A percentile compares a stretch with the other conserved stretches of the same genome.
Evolutionary conservation across 2,329 filamentous ascomycete species (phyloP).

Genomic region (Aspergillus chevalieri): DNA sequence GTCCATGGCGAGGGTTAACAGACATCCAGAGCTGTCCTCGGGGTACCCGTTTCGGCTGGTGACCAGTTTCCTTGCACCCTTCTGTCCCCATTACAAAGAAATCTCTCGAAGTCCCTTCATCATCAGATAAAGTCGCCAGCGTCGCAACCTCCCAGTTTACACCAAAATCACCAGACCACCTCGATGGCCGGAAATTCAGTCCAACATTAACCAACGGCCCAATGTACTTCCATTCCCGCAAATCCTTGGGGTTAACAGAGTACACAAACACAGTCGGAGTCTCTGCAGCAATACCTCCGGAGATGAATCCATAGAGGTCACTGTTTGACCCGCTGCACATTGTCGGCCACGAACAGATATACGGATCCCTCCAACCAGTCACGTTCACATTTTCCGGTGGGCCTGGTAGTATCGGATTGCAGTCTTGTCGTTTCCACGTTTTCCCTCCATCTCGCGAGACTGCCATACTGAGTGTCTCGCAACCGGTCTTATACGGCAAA

Average conservation of each 20-base stretch:
- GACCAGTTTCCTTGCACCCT: constrained; percentile 26
- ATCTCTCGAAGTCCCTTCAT: constrained; percentile 24
- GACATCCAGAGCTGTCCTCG: constrained; percentile 43
- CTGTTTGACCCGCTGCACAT: constrained; percentile 11
- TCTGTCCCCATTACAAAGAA: constrained; percentile 46
- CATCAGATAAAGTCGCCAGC: constrained; percentile 38
- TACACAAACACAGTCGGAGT: constrained; percentile 47
- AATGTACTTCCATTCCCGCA: constrained; percentile 42
- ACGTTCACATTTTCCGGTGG: constrained; percentile 29
- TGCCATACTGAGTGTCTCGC: constrained; percentile 35
- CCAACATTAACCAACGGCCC: constrained; percentile 40
- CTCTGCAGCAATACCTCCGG: constrained; percentile 39
- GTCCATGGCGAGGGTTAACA: constrained; percentile 20
- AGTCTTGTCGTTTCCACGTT: constrained; percentile 29
- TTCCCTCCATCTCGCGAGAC: constrained; percentile 33
- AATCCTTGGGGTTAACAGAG: constrained; percentile 32
- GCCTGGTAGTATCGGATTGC: constrained; percentile 35
- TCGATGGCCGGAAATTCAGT: constrained; percentile 33
- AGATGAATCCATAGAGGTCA: constrained; percentile 44
- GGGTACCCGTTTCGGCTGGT: constrained; percentile 17
- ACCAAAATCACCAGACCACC: constrained; percentile 47
- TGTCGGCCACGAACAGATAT: constrained; percentile 24
- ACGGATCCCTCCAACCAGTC: constrained; percentile 42
- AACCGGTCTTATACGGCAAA: constrained; percentile 29
- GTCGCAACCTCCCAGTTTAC: constrained; percentile 50